Percentiles rank a stretch among this genome's conserved stretches.
phyloP scores from a whole-genome alignment of 306 rosid species.

The Vigna unguiculata region DNA sequence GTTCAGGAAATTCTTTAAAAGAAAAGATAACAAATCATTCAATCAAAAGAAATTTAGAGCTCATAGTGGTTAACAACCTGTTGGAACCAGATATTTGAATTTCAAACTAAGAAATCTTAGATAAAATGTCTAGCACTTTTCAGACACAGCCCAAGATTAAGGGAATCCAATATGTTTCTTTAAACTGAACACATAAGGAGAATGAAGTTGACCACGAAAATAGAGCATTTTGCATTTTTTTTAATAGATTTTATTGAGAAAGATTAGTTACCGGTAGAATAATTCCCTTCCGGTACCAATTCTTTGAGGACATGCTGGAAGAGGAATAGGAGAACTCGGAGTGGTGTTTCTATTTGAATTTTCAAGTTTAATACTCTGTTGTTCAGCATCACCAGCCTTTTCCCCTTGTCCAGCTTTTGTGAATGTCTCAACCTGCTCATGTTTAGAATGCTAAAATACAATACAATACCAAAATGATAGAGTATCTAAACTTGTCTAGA shows the following conservation, averaged over 20 bases:
- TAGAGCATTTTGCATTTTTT: constrained; percentile 26
- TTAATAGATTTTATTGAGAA: constrained; percentile 35
- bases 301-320: constrained; percentile 50
- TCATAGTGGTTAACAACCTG: neutral
- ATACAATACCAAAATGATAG: constrained; percentile 19
- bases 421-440: constrained; percentile 50
- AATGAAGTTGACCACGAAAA: constrained; percentile 25
- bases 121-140: constrained; percentile 25
- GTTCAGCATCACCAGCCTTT: constrained; percentile 49
- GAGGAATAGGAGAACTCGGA: constrained; percentile 69
- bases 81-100: constrained; percentile 23
- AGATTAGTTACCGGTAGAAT: constrained; percentile 68
- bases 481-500: constrained; percentile 18
- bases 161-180: constrained; percentile 37
- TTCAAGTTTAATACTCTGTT: constrained; percentile 42
- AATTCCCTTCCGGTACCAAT: constrained; percentile 54
- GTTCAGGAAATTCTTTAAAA: neutral
- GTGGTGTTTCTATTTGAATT: constrained; percentile 30
- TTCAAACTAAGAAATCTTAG: constrained; percentile 23
- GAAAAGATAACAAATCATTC: constrained; percentile 19
- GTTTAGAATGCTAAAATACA: constrained; percentile 48
- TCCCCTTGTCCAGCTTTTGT: constrained; percentile 43
- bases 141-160: constrained; percentile 23
- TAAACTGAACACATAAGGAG: constrained; percentile 12
- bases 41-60: constrained; percentile 4